These are phyloP conservation scores for Dictyostelium intermedium DNA, from an alignment of 78 protist genomes.

Conservation along the genomic window DNA sequence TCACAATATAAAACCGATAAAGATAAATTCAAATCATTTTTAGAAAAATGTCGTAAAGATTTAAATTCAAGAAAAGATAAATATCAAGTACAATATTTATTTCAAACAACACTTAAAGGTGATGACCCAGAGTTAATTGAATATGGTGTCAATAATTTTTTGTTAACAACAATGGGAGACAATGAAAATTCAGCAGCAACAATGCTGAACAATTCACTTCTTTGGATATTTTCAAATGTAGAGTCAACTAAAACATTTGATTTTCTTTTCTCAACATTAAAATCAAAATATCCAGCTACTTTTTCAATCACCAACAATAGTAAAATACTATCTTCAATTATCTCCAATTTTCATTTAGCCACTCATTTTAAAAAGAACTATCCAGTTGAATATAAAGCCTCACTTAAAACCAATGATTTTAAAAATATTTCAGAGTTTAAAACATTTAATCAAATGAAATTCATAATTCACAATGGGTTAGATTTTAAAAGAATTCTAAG, in stretches of 20 bases:
- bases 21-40: neutral
- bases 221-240: too few relatives aligned
- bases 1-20: neutral
- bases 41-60: neutral
- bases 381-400: neutral
- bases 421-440: neutral
- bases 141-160: neutral
- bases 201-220: too few relatives aligned
- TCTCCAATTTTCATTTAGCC: neutral
- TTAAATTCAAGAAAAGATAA: neutral
- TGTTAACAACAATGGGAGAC: neutral
- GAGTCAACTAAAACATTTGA: neutral
- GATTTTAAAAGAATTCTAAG: neutral
- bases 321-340: neutral
- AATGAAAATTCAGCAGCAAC: too few relatives aligned
- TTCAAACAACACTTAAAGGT: neutral
- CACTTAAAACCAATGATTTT: neutral
- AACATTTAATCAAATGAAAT: neutral
- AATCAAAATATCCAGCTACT: neutral
- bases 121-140: neutral
- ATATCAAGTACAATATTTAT: neutral
- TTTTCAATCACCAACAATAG: neutral
- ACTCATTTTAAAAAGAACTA: neutral
- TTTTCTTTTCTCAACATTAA: neutral
- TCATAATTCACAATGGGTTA: neutral